Evolutionary conservation across 192 early-diverging fungal species (phyloP), one percentile per base, ranked within the genome.

Genomic region (Spinellus fusiger): DNA sequence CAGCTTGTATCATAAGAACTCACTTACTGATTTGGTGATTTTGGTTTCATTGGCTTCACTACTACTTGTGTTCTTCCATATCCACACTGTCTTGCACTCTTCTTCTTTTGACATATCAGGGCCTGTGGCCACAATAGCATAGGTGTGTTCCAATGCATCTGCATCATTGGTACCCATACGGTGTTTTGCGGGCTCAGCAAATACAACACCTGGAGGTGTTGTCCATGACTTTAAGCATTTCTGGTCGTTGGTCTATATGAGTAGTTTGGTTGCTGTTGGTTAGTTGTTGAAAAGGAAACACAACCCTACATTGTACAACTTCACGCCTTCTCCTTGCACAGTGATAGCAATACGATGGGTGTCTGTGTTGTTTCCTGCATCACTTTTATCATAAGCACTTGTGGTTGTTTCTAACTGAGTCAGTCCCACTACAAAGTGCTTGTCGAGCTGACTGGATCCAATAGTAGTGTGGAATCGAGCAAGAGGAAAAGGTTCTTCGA

Each of bases 181-280:
- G 31, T 69, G 66, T 23, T 66, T 67, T n/a, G 75, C 74, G 38
- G 78, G 71, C 59, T 70, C 70, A 37, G 63, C 56, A 49, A 80
- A 76, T 1, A 65, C 65, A 50, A 76, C 61, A 62, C 78, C 75
- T 31, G 78, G 78, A 49, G 78, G 74, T 26, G 74, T 70, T 32
- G 74, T 76, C 62, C 75, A 80, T 28, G 78, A 80, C 50, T 74
- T 64, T 49, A 73, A 31, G 34, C 78, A 80, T 38, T 80, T 80
- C 54, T 80, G 78, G 61, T 74, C 73, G 15, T 61, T 61, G n/a
- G 75, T 77, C 78, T 80, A 67, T 29, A 54, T 31, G 25, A 40
- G 18, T 16, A 29, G 4, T 38, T 2, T 16, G 12, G 13, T 23
- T 18, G 8, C 2, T 8, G 38, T 56, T 54, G 54, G 16, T 49